Conservation (phyloP, 2,329 filamentous ascomycete species). For the Cladosporium halotolerans region DNA sequence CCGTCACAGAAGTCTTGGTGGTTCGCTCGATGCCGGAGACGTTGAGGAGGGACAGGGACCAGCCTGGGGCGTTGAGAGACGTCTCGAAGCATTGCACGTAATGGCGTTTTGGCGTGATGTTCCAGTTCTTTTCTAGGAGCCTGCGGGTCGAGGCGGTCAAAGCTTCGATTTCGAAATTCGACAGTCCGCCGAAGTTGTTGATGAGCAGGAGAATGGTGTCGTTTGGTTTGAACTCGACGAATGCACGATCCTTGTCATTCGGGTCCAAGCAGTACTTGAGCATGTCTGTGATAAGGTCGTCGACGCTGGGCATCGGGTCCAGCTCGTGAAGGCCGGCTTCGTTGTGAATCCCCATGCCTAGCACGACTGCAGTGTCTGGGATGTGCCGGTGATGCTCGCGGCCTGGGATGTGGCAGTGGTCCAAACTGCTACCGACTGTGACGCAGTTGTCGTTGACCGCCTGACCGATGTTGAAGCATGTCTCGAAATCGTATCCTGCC, state of each 20-base stretch:
- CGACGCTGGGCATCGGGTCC: slow-evolving; percentile 42
- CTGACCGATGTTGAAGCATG: slow-evolving; percentile 39
- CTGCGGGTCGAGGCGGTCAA: slow-evolving; percentile 37
- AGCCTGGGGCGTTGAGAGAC: slow-evolving; percentile 50
- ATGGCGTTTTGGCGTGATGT: slow-evolving; percentile 43
- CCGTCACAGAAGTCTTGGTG: slow-evolving; percentile 33
- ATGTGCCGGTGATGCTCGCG: slow-evolving; percentile 43
- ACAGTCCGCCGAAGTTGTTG: slow-evolving; percentile 46
- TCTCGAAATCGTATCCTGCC: slow-evolving; percentile 39
- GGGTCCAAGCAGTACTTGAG: slow-evolving; percentile 44
- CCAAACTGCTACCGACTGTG: slow-evolving; percentile 44
- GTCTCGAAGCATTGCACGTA: slow-evolving; percentile 47
- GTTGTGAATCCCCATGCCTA: slow-evolving; percentile 48
- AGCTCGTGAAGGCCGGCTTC: slow-evolving; percentile 44
- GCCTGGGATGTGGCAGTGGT: slow-evolving; percentile 50
- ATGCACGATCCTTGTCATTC: slow-evolving; percentile 43
- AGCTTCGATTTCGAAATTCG: slow-evolving; percentile 43
- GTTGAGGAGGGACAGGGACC: slow-evolving; percentile 51
- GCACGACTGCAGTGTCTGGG: slow-evolving; percentile 30
- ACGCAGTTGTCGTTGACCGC: slow-evolving; percentile 41
- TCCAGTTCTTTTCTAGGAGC: slow-evolving; percentile 42
- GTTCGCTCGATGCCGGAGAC: slow-evolving; percentile 40
- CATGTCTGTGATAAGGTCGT: slow-evolving; percentile 44
- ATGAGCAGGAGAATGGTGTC: slow-evolving; percentile 43
- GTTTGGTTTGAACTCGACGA: slow-evolving; percentile 40